Evolutionary conservation across 1,284 basidiomycete species (phyloP).

Genomic region (Rhodotorula sp.): DNA sequence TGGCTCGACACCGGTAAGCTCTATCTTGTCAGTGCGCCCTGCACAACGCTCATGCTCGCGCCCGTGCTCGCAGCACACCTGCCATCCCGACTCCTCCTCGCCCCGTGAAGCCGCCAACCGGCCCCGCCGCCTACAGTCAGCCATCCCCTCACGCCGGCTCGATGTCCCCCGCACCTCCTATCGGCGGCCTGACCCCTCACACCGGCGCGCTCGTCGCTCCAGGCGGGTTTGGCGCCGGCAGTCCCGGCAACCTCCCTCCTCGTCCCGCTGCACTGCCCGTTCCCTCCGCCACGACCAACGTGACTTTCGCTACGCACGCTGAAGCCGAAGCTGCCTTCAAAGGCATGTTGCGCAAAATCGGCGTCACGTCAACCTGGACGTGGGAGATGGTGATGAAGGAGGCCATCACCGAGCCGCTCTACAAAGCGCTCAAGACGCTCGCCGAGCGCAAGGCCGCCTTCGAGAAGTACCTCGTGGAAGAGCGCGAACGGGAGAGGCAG

Average conservation of each 20-base stretch:
- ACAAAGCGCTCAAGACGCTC: constrained; percentile 88
- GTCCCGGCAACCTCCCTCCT: constrained; percentile 14
- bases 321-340: constrained; percentile 93
- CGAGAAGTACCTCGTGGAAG: constrained; percentile 49
- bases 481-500: constrained; percentile 40
- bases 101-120: constrained; percentile 10
- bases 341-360: constrained; percentile 79
- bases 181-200: constrained; percentile 17
- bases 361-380: constrained; percentile 86
- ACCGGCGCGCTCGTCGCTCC: constrained; percentile 42
- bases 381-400: constrained; percentile 99
- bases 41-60: neutral
- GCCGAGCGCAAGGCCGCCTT: constrained; percentile 90
- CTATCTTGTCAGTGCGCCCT: neutral
- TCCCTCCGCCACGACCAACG: constrained; percentile 51
- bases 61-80: neutral
- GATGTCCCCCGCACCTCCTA: constrained; percentile 4
- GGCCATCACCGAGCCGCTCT: constrained; percentile 95
- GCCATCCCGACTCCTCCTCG: constrained; percentile 12
- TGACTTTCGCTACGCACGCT: constrained; percentile 71
- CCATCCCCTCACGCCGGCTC: constrained; percentile 4
- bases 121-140: constrained; percentile 8
- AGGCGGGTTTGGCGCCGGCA: constrained; percentile 26
- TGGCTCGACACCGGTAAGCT: constrained; percentile 14
- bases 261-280: constrained; percentile 8